Base-by-base conservation (phyloP, 106 monocot genomes). In the Allium cepa region DNA sequence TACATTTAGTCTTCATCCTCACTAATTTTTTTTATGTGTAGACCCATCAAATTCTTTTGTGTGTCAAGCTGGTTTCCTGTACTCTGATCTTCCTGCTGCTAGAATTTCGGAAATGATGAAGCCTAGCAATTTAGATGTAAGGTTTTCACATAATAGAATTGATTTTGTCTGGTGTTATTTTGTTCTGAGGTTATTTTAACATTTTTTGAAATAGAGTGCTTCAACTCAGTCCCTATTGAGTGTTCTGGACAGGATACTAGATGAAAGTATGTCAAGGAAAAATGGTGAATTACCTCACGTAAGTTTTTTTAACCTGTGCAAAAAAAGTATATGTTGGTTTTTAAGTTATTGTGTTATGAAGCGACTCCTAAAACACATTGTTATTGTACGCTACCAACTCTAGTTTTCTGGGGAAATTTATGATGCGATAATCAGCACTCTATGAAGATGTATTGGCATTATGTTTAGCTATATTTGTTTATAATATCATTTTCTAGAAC, bases 211-310 rank as follows among this genome's bases (percentile, higher is more conserved):
- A 36, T 36, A 36, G 36, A 86, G 69, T 76, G 86, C 83, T 11
- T 86, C 93, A 48, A 81, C 86, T 4, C 89, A 79, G 64, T 77
- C 84, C 57, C 81, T 94, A 61, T 56, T 87, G 65, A 79, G 81
- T 69, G 63, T 89, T 53, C 63, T 78, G 45, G 71, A 83, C 59
- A 67, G 81, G 60, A 81, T 90, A 62, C 79, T 94, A 50, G 90
- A 87, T 75, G 90, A 94, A 75, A 84, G 78, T 62, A 80, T 78
- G 52, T 82, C 87, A 69, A 84, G 63, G 60, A 82, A 82, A 72
- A 87, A 80, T 80, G 86, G 80, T 16, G 85, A 95, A 76, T 68
- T 91, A 59, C 91, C 88, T 85, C 77, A 91, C 77, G 95, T 36
- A 36, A 36, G 36, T 36, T 36, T 36, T 36, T 1, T 36, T 36